A percentile compares a stretch with the other conserved stretches of the same genome.
phyloP scores from a whole-genome alignment of 495 filamentous ascomycete species.

The Aspergillus panamensis region DNA sequence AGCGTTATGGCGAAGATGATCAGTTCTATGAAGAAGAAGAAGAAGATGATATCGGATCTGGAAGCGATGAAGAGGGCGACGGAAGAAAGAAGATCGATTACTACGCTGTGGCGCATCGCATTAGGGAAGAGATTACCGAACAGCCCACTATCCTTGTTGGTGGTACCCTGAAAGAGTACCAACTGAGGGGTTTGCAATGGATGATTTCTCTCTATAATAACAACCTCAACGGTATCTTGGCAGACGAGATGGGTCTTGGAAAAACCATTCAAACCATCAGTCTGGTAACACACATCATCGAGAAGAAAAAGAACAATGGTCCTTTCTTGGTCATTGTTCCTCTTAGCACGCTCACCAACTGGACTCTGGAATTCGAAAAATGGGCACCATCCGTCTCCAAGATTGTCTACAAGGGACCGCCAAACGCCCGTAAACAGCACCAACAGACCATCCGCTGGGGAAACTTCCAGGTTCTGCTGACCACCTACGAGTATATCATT shows the following conservation, averaged over 20 bases:
- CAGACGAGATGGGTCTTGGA: slow-evolving; percentile 99
- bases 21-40: slow-evolving; percentile 58
- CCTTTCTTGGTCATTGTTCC: slow-evolving; percentile 97
- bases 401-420: slow-evolving; percentile 96
- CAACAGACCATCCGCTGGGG: slow-evolving; percentile 92
- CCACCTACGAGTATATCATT: slow-evolving; percentile 99
- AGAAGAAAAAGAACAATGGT: slow-evolving; percentile 87
- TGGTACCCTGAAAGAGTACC: slow-evolving; percentile 93
- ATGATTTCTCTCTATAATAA: slow-evolving; percentile 99
- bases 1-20: slow-evolving; percentile 68
- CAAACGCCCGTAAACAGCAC: slow-evolving; percentile 81
- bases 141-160: slow-evolving; percentile 86
- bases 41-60: slow-evolving; percentile 60
- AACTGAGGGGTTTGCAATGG: slow-evolving; percentile 97
- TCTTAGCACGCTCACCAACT: slow-evolving; percentile 94
- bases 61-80: slow-evolving; percentile 66
- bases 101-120: slow-evolving; percentile 94
- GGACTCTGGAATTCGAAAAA: slow-evolving; percentile 98
- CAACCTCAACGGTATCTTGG: slow-evolving; percentile 96
- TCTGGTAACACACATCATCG: slow-evolving; percentile 93
- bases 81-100: slow-evolving; percentile 83
- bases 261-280: slow-evolving; percentile 99
- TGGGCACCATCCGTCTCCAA: slow-evolving; percentile 86
- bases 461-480: slow-evolving; percentile 91
- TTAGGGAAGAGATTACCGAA: slow-evolving; percentile 81